Evolutionary conservation across 805 yeast genomes (phyloP), one percentile per base, ranked within the genome.

Genomic region (Zygosaccharomyces kombuchaensis): DNA sequence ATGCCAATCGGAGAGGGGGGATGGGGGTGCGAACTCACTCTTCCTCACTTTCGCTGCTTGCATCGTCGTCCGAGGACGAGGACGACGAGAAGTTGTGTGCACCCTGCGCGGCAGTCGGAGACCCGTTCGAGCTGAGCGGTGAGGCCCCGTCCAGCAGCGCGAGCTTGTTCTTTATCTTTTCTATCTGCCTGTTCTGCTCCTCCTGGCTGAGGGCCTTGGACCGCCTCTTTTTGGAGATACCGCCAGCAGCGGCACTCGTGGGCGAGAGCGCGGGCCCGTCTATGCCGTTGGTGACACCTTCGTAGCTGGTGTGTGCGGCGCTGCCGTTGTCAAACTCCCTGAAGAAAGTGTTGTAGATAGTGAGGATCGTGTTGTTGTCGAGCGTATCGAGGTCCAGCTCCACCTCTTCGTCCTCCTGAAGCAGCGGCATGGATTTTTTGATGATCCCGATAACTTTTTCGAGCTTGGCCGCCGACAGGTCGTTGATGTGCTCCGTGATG

Each of bases 321-420:
- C 52, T 34, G 25, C 46, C 44, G 17, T 57, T 52, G 39, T 59
- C 63, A 54, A 62, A 66, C 60, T 71, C 72, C 65, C 73, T 71
- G 62, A 84, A 86, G 55, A 93, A 88, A 56, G 84, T 86, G 63
- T 84, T 83, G 74, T 89, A 91, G 52, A 93, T 72, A 60, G 87
- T 86, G 63, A 87, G 69, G 44, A 91, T 76, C 1, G 97, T 90
- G 34, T 78, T 71, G 53, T 87, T 88, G 58, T 87, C 96, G 56
- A 93, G 75, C 67, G 84, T 84, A 63, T 93, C 97, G 82, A 93
- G 85, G 67, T 93, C 99, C 49, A 93, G 76, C 72, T 93, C 99
- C 50, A 93, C 93, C 71, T 93, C 98, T 47, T 91, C 98, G 57
- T 88, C 91, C 48, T 74, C 56, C 62, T 67, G 55, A 60, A 72